Conservation (phyloP, 2,329 filamentous ascomycete genomes). For the Phaeosphaeriaceae sp. region DNA sequence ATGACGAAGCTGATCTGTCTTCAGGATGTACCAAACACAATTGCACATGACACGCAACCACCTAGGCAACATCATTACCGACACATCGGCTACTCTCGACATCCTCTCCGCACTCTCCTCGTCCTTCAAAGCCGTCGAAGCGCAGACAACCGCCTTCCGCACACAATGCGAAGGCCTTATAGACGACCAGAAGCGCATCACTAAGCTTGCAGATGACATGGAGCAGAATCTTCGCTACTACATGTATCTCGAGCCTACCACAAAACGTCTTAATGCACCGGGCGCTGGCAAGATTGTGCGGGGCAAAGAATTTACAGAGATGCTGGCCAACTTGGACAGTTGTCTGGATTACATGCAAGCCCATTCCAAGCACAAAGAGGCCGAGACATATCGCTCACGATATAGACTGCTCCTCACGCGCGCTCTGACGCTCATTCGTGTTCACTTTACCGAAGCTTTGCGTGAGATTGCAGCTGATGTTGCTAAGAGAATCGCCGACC, state of each 20-base stretch:
- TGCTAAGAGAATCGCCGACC: constrained; percentile 68
- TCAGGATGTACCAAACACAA: constrained; percentile 78
- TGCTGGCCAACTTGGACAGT: constrained; percentile 84
- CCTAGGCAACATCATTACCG: constrained; percentile 77
- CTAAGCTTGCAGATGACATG: constrained; percentile 81
- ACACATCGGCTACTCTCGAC: constrained; percentile 77
- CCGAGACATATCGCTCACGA: constrained; percentile 83
- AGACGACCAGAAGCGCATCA: constrained; percentile 79
- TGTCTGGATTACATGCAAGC: constrained; percentile 92
- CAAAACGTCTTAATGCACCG: constrained; percentile 87
- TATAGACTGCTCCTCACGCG: constrained; percentile 82
- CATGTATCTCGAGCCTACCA: constrained; percentile 89
- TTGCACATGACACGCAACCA: constrained; percentile 81
- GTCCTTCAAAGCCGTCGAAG: constrained; percentile 86
- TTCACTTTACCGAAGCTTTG: constrained; percentile 69
- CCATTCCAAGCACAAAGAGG: constrained; percentile 85
- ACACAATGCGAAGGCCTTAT: constrained; percentile 89
- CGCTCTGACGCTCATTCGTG: constrained; percentile 70
- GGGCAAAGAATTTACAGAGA: constrained; percentile 83
- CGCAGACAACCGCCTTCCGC: constrained; percentile 91
- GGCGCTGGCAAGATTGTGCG: constrained; percentile 87
- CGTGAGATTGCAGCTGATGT: constrained; percentile 69
- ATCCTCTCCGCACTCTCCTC: constrained; percentile 80
- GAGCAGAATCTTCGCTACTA: constrained; percentile 94
- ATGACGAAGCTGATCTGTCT: background rate